Evolutionary conservation across 495 filamentous ascomycete species (phyloP).

Genomic region (Clohesyomyces aquaticus): DNA sequence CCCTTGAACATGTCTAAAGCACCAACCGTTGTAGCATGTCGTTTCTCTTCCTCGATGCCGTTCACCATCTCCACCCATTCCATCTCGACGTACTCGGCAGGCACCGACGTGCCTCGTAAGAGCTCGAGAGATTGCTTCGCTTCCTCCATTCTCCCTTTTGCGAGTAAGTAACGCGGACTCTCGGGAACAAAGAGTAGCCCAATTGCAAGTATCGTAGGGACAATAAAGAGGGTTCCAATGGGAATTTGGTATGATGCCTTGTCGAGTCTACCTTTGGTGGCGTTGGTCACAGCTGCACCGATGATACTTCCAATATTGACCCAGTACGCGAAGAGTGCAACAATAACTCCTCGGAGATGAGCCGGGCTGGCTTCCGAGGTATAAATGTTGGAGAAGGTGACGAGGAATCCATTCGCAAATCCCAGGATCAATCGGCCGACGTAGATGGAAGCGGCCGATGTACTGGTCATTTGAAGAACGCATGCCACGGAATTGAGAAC

Average conservation of each 20-base stretch:
- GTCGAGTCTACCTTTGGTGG: conserved; percentile 44
- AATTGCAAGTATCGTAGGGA: conserved; percentile 63
- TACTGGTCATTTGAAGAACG: conserved; percentile 14
- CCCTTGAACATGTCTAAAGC: conserved; percentile 53
- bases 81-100: not conserved
- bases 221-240: conserved; percentile 57
- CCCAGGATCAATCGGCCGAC: conserved; percentile 14
- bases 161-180: conserved; percentile 80
- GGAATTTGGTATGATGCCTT: conserved; percentile 61
- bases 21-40: not conserved
- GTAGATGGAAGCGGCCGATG: conserved; percentile 8
- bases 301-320: conserved; percentile 18
- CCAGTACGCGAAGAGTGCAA: conserved; percentile 17
- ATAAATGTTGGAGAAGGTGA: conserved; percentile 13
- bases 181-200: conserved; percentile 69
- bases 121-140: conserved; percentile 69
- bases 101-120: conserved; percentile 46
- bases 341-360: conserved; percentile 14
- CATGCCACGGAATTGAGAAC: not conserved
- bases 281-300: conserved; percentile 18
- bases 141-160: conserved; percentile 65
- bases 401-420: conserved; percentile 20
- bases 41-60: conserved; percentile 26
- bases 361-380: conserved; percentile 6
- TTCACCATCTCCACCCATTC: conserved; percentile 21